Evolutionary conservation across 2,329 filamentous ascomycete genomes (phyloP).

Genomic region (Fusarium sp.): DNA sequence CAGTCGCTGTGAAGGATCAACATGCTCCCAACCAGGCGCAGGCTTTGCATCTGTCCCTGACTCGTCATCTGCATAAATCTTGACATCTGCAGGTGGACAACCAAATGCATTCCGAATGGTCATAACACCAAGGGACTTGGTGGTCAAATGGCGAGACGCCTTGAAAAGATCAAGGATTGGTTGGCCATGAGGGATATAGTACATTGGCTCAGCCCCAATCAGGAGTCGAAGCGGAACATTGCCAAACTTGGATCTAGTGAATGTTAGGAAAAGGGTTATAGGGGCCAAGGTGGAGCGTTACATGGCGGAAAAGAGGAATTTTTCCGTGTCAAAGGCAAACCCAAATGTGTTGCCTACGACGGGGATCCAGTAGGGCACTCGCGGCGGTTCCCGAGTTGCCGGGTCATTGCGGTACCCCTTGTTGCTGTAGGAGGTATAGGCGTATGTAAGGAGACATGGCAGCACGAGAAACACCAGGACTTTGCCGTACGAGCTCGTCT

Average conservation of each 20-base stretch:
- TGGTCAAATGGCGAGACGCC: slow-evolving; percentile 21
- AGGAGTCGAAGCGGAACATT: slow-evolving; percentile 27
- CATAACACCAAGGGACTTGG: slow-evolving; percentile 21
- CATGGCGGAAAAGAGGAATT: slow-evolving; percentile 23
- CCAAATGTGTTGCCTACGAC: slow-evolving; percentile 24
- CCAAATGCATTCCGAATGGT: slow-evolving; percentile 33
- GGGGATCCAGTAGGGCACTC: slow-evolving; percentile 30
- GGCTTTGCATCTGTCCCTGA: slow-evolving; percentile 21
- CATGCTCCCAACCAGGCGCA: slow-evolving; percentile 17
- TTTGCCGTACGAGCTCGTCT: not conserved
- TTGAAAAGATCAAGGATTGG: slow-evolving; percentile 28
- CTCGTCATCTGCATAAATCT: slow-evolving; percentile 12
- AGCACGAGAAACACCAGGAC: not conserved
- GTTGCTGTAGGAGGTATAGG: slow-evolving; percentile 11
- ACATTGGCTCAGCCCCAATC: slow-evolving; percentile 27
- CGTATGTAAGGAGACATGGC: slow-evolving; percentile 16
- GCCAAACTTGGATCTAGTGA: slow-evolving; percentile 28
- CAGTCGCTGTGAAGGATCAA: slow-evolving; percentile 12
- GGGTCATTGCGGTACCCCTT: not conserved
- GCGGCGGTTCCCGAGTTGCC: slow-evolving; percentile 10
- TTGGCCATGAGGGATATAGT: slow-evolving; percentile 31
- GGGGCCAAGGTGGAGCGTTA: not conserved
- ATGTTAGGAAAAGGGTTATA: not conserved
- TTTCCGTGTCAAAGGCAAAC: slow-evolving; percentile 28
- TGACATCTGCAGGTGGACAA: slow-evolving; percentile 12